Evolutionary conservation across 768 basidiomycete genomes (phyloP).

Genomic region (Suillus luteus): DNA sequence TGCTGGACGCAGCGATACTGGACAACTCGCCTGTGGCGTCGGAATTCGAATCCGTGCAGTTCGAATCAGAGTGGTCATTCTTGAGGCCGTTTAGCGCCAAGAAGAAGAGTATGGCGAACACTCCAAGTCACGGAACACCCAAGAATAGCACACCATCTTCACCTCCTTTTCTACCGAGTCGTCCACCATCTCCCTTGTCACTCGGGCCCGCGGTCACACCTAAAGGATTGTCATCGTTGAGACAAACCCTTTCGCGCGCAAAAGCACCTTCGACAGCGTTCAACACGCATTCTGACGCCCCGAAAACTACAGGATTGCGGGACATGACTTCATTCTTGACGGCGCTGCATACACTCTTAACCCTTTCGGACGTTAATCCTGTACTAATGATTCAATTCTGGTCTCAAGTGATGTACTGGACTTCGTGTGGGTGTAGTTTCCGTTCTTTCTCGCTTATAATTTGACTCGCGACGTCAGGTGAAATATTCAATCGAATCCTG

Average conservation of each 20-base stretch:
- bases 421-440: constrained; percentile 67
- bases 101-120: constrained; percentile 45
- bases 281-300: constrained; percentile 49
- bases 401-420: constrained; percentile 99
- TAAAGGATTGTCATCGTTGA: constrained; percentile 64
- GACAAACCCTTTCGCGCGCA: constrained; percentile 60
- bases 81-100: constrained; percentile 70
- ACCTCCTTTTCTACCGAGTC: constrained; percentile 49
- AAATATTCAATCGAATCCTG: constrained; percentile 81
- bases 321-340: constrained; percentile 82
- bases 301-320: constrained; percentile 44
- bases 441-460: constrained; percentile 15
- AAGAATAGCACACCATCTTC: constrained; percentile 43
- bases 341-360: constrained; percentile 80
- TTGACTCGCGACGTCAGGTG: constrained; percentile 48
- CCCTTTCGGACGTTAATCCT: constrained; percentile 89
- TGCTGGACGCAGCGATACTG: constrained; percentile 81
- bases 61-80: constrained; percentile 97
- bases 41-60: constrained; percentile 81
- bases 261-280: constrained; percentile 49
- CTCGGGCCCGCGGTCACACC: constrained; percentile 47
- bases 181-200: constrained; percentile 50
- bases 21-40: constrained; percentile 79
- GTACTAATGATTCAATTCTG: constrained; percentile 86
- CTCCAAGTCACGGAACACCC: constrained; percentile 31